These are phyloP conservation scores for Dictyostelium intermedium DNA, from an alignment of 78 protist genomes.

Conservation along the genomic window DNA sequence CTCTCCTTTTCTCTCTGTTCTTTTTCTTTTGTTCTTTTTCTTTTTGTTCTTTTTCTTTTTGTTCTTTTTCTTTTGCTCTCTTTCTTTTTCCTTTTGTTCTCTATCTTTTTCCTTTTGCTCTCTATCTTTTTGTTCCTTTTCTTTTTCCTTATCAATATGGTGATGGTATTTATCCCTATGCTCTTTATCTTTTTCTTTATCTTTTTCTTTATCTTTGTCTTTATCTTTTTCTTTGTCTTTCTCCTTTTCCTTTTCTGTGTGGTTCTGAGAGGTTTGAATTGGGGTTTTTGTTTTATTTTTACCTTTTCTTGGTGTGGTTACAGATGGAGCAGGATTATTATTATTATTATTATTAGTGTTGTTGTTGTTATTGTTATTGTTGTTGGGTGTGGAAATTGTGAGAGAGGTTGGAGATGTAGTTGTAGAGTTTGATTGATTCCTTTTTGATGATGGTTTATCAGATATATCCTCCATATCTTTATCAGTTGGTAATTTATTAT, in stretches of 20 bases:
- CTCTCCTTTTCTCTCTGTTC: background rate
- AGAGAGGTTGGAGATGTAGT: background rate
- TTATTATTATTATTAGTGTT: background rate
- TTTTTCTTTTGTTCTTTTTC: background rate
- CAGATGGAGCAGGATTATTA: background rate
- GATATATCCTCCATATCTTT: background rate
- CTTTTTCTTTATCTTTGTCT: background rate
- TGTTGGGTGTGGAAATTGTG: background rate
- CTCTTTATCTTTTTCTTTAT: background rate
- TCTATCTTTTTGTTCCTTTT: background rate
- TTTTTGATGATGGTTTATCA: background rate
- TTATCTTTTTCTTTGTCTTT: background rate
- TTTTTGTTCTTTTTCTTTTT: background rate
- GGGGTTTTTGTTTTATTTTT: constrained; percentile 1
- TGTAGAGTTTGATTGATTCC: background rate
- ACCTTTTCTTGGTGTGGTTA: background rate
- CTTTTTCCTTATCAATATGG: background rate
- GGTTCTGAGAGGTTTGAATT: background rate
- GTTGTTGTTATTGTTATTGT: background rate
- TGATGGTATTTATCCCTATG: background rate
- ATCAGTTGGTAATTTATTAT: background rate
- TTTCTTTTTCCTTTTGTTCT: constrained; percentile 6
- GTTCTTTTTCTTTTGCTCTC: background rate
- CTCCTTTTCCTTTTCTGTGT: background rate
- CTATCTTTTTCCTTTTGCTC: background rate